phyloP scores from a whole-genome alignment of 768 basidiomycete genomes.

The Thelephora ganbajun region DNA sequence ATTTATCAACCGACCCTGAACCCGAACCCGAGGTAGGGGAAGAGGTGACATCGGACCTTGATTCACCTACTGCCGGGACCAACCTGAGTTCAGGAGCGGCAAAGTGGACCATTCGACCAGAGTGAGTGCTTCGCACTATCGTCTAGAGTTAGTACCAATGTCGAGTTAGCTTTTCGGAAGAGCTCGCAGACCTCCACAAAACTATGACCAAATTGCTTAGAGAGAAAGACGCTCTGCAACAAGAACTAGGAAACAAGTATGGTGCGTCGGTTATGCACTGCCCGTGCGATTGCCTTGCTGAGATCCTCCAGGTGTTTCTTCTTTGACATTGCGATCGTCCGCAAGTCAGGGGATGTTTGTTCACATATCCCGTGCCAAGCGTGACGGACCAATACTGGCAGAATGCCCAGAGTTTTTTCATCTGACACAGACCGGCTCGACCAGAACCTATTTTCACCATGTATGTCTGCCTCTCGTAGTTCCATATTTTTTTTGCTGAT shows the following conservation, averaged over 20 bases:
- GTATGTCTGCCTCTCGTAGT: constrained; percentile 19
- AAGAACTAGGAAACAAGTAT: constrained; percentile 35
- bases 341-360: constrained; percentile 63
- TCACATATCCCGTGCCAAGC: constrained; percentile 51
- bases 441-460: constrained; percentile 54
- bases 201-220: constrained; percentile 29
- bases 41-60: not conserved
- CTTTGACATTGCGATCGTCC: constrained; percentile 57
- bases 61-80: constrained; percentile 7
- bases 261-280: constrained; percentile 23
- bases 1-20: constrained; percentile 5
- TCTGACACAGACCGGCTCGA: constrained; percentile 50
- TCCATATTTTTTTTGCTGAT: constrained; percentile 1
- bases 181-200: constrained; percentile 34
- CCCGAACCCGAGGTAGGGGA: constrained; percentile 1
- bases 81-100: constrained; percentile 16
- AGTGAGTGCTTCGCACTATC: constrained; percentile 24
- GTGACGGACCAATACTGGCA: constrained; percentile 39
- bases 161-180: constrained; percentile 40
- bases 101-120: constrained; percentile 53
- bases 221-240: constrained; percentile 39
- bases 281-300: not conserved
- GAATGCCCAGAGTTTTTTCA: constrained; percentile 35
- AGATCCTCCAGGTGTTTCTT: constrained; percentile 40
- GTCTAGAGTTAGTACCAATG: not conserved